Conservation (phyloP, 2,329 filamentous ascomycete species). For the Ceratocystis colombiana region DNA sequence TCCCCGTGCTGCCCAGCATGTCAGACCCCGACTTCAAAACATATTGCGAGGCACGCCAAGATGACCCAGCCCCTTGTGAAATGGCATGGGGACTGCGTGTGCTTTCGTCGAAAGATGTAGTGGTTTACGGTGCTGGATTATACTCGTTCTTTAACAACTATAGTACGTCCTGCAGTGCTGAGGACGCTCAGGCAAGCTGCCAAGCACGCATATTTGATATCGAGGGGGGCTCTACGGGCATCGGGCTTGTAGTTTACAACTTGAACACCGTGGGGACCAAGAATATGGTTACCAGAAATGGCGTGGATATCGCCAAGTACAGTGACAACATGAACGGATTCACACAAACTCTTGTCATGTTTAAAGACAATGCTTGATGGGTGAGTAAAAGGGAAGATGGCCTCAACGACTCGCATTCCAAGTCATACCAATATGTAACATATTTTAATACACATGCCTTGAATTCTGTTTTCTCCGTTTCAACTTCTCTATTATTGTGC, state of each 20-base stretch:
- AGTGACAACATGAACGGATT: slow-evolving; percentile 36
- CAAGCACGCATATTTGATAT: slow-evolving; percentile 38
- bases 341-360: slow-evolving; percentile 34
- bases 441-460: slow-evolving; percentile 8
- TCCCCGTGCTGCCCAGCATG: slow-evolving; percentile 37
- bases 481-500: slow-evolving; percentile 25
- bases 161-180: slow-evolving; percentile 39
- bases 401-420: neutral
- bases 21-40: slow-evolving; percentile 45
- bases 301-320: slow-evolving; percentile 32
- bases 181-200: slow-evolving; percentile 37
- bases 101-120: slow-evolving; percentile 44
- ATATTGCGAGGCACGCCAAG: slow-evolving; percentile 36
- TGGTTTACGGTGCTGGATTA: slow-evolving; percentile 53
- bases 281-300: slow-evolving; percentile 36
- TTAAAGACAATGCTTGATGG: slow-evolving; percentile 23
- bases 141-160: slow-evolving; percentile 63
- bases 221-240: slow-evolving; percentile 23
- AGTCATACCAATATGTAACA: neutral
- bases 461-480: slow-evolving; percentile 9
- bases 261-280: slow-evolving; percentile 39
- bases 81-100: slow-evolving; percentile 58
- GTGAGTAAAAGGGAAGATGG: slow-evolving; percentile 25
- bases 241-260: slow-evolving; percentile 36
- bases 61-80: slow-evolving; percentile 36